Conservation (phyloP, 768 basidiomycete genomes). For the Pleurotus citrinopileatus region DNA sequence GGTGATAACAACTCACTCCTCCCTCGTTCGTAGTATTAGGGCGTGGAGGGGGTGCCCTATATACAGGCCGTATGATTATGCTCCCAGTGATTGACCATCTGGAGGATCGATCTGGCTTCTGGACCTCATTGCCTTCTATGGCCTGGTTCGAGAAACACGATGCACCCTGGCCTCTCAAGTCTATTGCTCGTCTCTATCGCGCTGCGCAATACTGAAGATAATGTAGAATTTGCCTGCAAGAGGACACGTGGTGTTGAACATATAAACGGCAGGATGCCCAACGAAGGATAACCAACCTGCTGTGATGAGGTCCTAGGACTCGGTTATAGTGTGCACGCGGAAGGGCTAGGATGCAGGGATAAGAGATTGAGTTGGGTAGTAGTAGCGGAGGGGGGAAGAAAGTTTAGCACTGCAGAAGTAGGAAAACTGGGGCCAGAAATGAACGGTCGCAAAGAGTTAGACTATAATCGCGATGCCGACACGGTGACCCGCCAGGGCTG, state of each 20-base stretch:
- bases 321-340: background rate
- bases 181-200: background rate
- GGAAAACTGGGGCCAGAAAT: background rate
- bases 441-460: background rate
- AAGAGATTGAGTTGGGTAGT: background rate
- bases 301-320: background rate
- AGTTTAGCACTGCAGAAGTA: background rate
- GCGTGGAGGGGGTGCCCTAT: background rate
- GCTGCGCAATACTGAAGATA: background rate
- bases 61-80: too few species aligned
- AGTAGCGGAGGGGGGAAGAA: background rate
- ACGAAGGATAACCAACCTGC: background rate
- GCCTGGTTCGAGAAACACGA: background rate
- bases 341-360: background rate
- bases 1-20: constrained; percentile 1
- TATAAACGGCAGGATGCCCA: background rate
- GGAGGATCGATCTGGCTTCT: background rate
- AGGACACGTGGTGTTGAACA: background rate
- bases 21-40: background rate
- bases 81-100: too few species aligned
- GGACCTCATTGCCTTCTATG: background rate
- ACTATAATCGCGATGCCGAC: background rate
- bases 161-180: background rate
- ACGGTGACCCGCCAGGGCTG: background rate
- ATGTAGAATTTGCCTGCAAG: background rate